These are phyloP conservation scores for Sphaerulina musiva DNA, from an alignment of 2,329 filamentous ascomycete genomes.

Conservation along the genomic window DNA sequence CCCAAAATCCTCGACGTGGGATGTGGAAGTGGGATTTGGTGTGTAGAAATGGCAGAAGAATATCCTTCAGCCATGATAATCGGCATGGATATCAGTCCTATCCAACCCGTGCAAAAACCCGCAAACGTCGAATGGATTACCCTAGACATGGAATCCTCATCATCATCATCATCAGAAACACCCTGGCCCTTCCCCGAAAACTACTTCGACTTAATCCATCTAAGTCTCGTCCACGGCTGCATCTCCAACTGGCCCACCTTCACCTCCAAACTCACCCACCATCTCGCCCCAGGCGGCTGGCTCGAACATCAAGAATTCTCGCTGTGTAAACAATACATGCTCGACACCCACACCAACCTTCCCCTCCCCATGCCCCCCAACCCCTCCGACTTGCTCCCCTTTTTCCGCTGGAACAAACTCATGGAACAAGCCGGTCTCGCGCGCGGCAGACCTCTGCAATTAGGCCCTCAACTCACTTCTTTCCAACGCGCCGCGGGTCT, in stretches of 20 bases:
- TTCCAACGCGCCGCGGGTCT: slow-evolving; percentile 16
- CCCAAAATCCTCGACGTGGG: slow-evolving; percentile 21
- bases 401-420: slow-evolving; percentile 17
- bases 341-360: slow-evolving; percentile 13
- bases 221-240: slow-evolving; percentile 26
- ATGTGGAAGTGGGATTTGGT: slow-evolving; percentile 25
- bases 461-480: slow-evolving; percentile 16
- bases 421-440: slow-evolving; percentile 19
- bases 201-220: slow-evolving; percentile 23
- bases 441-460: slow-evolving; percentile 17
- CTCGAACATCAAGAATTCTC: slow-evolving; percentile 32
- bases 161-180: too few species aligned
- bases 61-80: slow-evolving; percentile 21
- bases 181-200: slow-evolving; percentile 21
- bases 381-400: slow-evolving; percentile 11
- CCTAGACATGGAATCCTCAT: slow-evolving; percentile 21
- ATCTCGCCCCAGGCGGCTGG: slow-evolving; percentile 30
- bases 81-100: slow-evolving; percentile 24
- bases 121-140: slow-evolving; percentile 23
- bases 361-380: slow-evolving; percentile 14
- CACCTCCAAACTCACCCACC: slow-evolving; percentile 16
- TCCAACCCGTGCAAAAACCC: slow-evolving; percentile 22
- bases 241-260: slow-evolving; percentile 20
- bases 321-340: slow-evolving; percentile 17
- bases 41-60: slow-evolving; percentile 22